These are phyloP conservation scores for Acanthamoeba triangularis DNA, from an alignment of 208 protist species.

Conservation along the genomic window DNA sequence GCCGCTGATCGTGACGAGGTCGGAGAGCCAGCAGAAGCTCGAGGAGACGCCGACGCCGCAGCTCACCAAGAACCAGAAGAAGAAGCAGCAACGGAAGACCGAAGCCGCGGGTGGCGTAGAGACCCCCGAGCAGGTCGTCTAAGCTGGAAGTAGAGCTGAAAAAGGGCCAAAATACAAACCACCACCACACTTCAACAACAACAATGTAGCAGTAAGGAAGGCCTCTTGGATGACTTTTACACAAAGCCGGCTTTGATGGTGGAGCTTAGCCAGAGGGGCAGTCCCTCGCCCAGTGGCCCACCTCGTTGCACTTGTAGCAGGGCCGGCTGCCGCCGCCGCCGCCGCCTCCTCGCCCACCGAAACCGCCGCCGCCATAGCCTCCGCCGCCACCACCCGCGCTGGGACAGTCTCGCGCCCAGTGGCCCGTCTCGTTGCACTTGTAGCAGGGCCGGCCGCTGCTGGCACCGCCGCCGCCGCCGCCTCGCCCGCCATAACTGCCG, in stretches of 20 bases:
- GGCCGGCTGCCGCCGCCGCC: not conserved
- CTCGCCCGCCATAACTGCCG: constrained; percentile 17
- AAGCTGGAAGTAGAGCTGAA: not conserved
- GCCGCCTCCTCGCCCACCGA: not conserved
- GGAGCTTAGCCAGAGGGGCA: not conserved
- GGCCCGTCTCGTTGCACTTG: constrained; percentile 37
- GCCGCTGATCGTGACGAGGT: constrained; percentile 7
- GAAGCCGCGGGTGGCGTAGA: not conserved
- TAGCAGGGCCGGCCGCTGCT: not conserved
- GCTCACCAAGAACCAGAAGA: constrained; percentile 10
- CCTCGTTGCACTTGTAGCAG: constrained; percentile 48
- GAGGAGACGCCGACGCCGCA: not conserved
- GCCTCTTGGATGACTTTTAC: not conserved
- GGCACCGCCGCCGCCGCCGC: not conserved
- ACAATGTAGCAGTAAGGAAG: not conserved
- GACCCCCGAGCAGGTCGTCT: constrained; percentile 34
- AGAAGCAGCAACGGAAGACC: not conserved
- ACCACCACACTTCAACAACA: not conserved
- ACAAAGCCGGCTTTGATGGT: not conserved
- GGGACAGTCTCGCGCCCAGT: constrained; percentile 49
- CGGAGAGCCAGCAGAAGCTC: not conserved
- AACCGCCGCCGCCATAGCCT: not conserved
- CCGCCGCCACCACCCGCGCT: not conserved
- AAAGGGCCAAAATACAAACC: not conserved
- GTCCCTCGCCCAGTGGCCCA: constrained; percentile 20